Conservation (phyloP, 2,329 filamentous ascomycete genomes). For the Rhytidhysteron rufulum region DNA sequence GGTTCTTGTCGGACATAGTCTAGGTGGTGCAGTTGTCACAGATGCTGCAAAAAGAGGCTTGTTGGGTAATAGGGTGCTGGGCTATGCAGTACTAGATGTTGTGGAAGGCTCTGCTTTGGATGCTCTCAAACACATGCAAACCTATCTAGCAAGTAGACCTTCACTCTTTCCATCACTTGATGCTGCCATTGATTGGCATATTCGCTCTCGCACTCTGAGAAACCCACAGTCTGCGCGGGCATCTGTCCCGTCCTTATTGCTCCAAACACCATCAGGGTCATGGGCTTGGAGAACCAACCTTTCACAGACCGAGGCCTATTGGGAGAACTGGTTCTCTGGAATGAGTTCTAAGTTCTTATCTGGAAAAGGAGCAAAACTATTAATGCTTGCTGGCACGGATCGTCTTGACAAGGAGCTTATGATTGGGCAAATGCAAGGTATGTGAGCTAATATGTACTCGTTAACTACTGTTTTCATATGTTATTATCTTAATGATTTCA, state of each 20-base stretch:
- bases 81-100: conserved; percentile 88
- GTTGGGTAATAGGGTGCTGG: conserved; percentile 67
- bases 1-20: conserved; percentile 83
- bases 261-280: conserved; percentile 34
- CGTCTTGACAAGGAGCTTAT: conserved; percentile 86
- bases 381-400: conserved; percentile 85
- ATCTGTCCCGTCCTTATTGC: conserved; percentile 79
- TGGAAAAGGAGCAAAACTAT: conserved; percentile 75
- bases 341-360: conserved; percentile 83
- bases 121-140: conserved; percentile 89
- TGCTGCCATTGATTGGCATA: conserved; percentile 89
- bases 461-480: background rate
- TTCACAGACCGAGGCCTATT: conserved; percentile 78
- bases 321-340: conserved; percentile 90
- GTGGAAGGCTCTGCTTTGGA: conserved; percentile 95
- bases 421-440: conserved; percentile 96
- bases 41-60: conserved; percentile 68
- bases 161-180: conserved; percentile 71
- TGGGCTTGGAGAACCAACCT: conserved; percentile 89
- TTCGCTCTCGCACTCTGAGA: conserved; percentile 80
- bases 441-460: conserved; percentile 13
- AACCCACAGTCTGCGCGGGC: conserved; percentile 79
- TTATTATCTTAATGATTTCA: background rate
- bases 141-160: conserved; percentile 80
- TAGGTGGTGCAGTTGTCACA: conserved; percentile 88